Base-by-base conservation (phyloP, 352 stramenopile species). In the Phytophthora colocasiae region DNA sequence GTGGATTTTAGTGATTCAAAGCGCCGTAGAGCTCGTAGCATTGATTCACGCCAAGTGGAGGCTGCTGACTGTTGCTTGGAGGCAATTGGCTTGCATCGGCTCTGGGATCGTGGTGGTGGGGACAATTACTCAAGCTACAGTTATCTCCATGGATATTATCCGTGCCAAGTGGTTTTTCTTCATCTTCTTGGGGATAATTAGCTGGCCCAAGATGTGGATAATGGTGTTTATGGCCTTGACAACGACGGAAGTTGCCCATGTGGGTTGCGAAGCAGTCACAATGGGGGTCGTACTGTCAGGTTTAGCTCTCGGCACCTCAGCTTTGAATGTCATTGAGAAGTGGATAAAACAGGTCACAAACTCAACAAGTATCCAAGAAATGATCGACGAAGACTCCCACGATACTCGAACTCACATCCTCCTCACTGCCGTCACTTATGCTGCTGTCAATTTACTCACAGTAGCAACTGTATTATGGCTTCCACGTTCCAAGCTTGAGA, bases 211-310 rank as follows among this genome's bases (percentile, higher is more conserved):
- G 17, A 71, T 52, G 3, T 83, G 73, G 72, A 57, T 87, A 12
- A 39, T 73, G 26, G 43, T 92, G 9, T 84, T 79, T 29, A 67
- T 52, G 1, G 51, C 87, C 31, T 26, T 89, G 10, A 59, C 71
- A 1, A 71, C 69, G 1, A 90, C 81, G 1, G 83, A 92, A 53
- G 82, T 90, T 43, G 69, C 81, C 3, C 66, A 83, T 15, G 69
- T 78, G 5, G 83, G 80, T 3, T 73, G 66, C 8, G 81, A 90
- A 55, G 83, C 81, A 6, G 78, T 78, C 34, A 88, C 73, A 1
- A 74, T 89, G 36, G 81, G 83, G 0, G 44, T 89, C 9, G 52
- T 88, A 6, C 58, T 86, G 15, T 88, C 81, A 2, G 72, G 83
- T 24, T 74, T 86, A 48, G 65, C 60, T 26, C 70, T 90, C 31